Evolutionary conservation across 2,329 filamentous ascomycete genomes (phyloP).

Genomic region (Fusarium nelsonii): DNA sequence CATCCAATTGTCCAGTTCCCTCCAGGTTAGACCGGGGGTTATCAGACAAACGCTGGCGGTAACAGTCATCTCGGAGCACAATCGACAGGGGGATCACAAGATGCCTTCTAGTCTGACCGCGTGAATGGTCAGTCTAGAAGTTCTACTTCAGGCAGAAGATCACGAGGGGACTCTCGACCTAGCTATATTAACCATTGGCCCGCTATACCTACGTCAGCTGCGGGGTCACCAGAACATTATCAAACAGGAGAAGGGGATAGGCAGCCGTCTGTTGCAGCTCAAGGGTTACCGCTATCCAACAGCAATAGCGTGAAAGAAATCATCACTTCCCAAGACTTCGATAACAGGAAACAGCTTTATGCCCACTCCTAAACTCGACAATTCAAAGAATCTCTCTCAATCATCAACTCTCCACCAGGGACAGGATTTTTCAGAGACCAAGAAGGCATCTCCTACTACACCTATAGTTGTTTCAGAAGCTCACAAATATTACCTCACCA

Average conservation of each 20-base stretch:
- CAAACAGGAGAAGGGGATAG: not conserved
- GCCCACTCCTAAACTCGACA: fast-evolving
- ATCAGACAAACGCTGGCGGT: not conserved
- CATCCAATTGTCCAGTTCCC: not conserved
- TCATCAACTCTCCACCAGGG: fast-evolving
- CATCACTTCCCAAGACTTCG: not conserved
- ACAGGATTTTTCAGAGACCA: not conserved
- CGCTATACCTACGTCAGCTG: not conserved
- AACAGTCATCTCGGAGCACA: fast-evolving
- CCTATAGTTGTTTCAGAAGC: not conserved
- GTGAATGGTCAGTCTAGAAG: too few relatives aligned
- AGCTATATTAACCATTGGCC: not conserved
- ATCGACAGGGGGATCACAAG: not conserved
- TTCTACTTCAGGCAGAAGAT: too few relatives aligned
- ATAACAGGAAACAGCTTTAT: not conserved
- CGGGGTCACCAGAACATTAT: not conserved
- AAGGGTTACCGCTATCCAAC: not conserved
- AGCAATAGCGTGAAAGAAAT: fast-evolving
- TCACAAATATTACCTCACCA: not conserved
- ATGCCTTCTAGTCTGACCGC: not conserved
- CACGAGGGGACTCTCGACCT: not conserved
- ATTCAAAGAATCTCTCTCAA: not conserved
- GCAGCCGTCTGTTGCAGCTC: not conserved
- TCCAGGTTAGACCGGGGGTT: not conserved
- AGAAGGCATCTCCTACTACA: not conserved